phyloP scores from a whole-genome alignment of 768 basidiomycete genomes.

The Hygrocybe coccinea region DNA sequence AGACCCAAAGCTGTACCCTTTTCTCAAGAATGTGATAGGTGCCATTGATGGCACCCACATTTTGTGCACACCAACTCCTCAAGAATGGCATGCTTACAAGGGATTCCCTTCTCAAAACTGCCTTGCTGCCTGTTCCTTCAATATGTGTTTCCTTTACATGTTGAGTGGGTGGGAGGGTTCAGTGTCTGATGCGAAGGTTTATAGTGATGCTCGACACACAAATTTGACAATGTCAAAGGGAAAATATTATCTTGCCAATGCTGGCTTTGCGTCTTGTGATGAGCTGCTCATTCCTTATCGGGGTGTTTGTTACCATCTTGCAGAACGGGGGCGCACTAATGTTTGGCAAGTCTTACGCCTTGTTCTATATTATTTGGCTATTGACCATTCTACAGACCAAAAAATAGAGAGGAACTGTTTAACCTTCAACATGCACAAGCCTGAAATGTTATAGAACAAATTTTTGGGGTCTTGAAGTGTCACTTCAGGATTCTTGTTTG shows the following conservation, averaged over 20 bases:
- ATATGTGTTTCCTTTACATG: constrained; percentile 21
- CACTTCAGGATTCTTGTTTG: constrained; percentile 14
- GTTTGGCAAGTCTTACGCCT: too few species aligned
- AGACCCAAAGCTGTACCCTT: too few species aligned
- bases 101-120: constrained; percentile 24
- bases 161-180: constrained; percentile 40
- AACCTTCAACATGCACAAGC: constrained; percentile 39
- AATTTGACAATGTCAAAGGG: constrained; percentile 23
- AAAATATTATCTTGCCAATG: constrained; percentile 34
- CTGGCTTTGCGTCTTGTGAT: constrained; percentile 32
- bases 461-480: constrained; percentile 36
- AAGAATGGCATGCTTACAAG: constrained; percentile 26
- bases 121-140: too few species aligned
- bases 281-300: constrained; percentile 37
- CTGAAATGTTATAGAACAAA: constrained; percentile 36
- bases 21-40: too few species aligned
- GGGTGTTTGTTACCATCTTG: constrained; percentile 35
- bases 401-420: constrained; percentile 36
- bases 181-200: constrained; percentile 32
- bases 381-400: constrained; percentile 31
- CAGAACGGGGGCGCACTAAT: constrained; percentile 33
- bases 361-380: too few species aligned
- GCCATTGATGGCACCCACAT: too few species aligned
- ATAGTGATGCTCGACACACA: constrained; percentile 23
- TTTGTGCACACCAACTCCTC: too few species aligned